These are phyloP conservation scores for Luvunga scandens DNA, from an alignment of 345 rosid species.

Conservation along the genomic window DNA sequence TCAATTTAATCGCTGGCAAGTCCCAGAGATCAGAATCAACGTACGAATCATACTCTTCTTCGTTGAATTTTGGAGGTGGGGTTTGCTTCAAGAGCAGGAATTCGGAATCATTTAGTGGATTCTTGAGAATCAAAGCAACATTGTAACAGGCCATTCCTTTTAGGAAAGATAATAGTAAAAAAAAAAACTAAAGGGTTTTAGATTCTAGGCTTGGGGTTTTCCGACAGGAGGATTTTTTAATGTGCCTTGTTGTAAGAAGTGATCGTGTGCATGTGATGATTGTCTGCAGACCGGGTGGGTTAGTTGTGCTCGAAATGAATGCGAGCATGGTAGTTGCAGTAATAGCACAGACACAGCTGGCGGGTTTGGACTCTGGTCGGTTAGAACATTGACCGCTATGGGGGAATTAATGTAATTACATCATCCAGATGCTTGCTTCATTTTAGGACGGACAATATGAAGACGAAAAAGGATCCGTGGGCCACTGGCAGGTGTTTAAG, in stretches of 20 bases:
- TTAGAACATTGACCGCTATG: neutral
- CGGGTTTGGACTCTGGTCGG: neutral
- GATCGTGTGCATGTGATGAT: neutral
- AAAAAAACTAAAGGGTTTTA: neutral
- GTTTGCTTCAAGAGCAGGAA: constrained; percentile 61
- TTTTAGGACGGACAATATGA: too few species aligned
- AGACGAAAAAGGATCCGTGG: too few species aligned
- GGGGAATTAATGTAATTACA: neutral
- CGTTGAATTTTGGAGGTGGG: constrained; percentile 55
- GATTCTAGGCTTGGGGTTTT: neutral
- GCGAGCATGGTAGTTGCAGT: neutral
- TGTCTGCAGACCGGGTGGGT: neutral
- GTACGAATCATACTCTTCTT: constrained; percentile 61
- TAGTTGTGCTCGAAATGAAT: neutral
- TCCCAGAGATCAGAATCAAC: constrained; percentile 86
- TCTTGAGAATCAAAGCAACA: constrained; percentile 54
- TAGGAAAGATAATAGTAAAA: too few species aligned
- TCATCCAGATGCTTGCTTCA: too few species aligned
- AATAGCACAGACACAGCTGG: neutral
- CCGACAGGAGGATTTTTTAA: neutral
- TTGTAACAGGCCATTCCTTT: constrained; percentile 39
- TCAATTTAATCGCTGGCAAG: constrained; percentile 56
- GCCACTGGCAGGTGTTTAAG: too few species aligned
- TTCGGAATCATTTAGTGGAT: constrained; percentile 27
- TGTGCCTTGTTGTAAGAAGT: neutral